phyloP scores from a whole-genome alignment of 495 filamentous ascomycete species.

The Corynascus novoguineensis region DNA sequence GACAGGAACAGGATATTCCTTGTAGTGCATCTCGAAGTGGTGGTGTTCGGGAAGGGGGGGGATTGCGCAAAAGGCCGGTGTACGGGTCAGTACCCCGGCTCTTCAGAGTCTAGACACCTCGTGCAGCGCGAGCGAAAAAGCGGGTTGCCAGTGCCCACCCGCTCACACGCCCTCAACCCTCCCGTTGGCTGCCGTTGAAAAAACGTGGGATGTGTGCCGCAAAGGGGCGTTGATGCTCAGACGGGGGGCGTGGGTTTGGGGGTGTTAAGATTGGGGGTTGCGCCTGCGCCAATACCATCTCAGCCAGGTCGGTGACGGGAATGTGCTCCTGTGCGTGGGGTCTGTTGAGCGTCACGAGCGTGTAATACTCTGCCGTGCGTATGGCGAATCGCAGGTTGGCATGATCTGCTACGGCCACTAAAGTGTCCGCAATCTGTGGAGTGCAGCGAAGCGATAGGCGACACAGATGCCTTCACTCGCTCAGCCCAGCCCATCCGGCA shows the following conservation, averaged over 20 bases:
- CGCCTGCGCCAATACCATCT: conserved; percentile 5
- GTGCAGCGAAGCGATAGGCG: conserved; percentile 16
- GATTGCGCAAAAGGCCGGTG: conserved; percentile 19
- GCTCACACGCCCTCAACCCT: conserved; percentile 16
- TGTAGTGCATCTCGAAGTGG: neutral
- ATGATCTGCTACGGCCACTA: conserved; percentile 10
- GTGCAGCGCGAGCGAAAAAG: conserved; percentile 27
- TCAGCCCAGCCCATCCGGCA: conserved; percentile 7
- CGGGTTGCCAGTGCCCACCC: conserved; percentile 24
- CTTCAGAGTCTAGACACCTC: conserved; percentile 27
- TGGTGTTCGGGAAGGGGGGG: conserved; percentile 13
- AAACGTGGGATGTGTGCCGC: conserved; percentile 31
- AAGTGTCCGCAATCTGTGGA: conserved; percentile 7
- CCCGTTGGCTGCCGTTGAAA: conserved; percentile 17
- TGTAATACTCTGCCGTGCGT: neutral
- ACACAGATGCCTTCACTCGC: conserved; percentile 5
- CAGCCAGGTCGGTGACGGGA: neutral
- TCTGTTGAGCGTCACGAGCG: too few species aligned
- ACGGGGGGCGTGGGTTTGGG: conserved; percentile 20
- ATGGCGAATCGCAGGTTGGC: conserved; percentile 7
- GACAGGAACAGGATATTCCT: conserved; percentile 10
- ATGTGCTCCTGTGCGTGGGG: too few species aligned
- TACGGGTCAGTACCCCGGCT: conserved; percentile 31
- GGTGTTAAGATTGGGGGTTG: conserved; percentile 12
- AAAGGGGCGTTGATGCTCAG: conserved; percentile 20